Base-by-base conservation (phyloP, 495 filamentous ascomycete genomes). In the Penicillium argentinense region DNA sequence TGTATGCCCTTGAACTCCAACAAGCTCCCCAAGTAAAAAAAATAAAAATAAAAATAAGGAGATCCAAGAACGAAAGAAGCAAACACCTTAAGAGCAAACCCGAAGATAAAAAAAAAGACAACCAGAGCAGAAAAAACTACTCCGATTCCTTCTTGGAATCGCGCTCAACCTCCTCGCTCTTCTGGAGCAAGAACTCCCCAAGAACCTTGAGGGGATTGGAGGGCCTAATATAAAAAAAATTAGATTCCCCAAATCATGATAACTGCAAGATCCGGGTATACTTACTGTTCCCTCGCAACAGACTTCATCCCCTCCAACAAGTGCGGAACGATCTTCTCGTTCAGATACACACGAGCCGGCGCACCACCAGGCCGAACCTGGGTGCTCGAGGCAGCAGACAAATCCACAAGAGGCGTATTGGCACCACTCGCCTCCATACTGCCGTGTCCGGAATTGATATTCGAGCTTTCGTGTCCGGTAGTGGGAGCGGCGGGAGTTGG, bases 261-360 rank as follows among this genome's bases (percentile, higher is more conserved):
- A 9, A 14, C 6, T 30, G 17, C 1, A 37, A 9, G 4, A 36
- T 42, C 25, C n/a, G 28, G 19, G 14, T 17, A n/a, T 14, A 55
- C 88, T 63, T 71, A 95, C 91, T 91, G 88, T 38, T 91, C 84
- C 49, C 80, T 82, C 3, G 87, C 88, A 26, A 98, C 53, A 53
- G 78, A 70, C 76, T 96, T 97, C 90, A 98, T 91, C 5, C 88
- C 93, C 56, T 97, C 91, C 25, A 98, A 64, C 51, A 98, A 60
- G 42, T 84, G 80, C 6, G 84, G 86, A 12, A 91, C 92, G 43
- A 98, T 81, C 60, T 90, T 91, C 60, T 83, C 75, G 56, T 97
- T 97, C 64, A 98, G 70, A 68, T 96, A 98, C 48, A 87, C 82
- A 24, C 93, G 79, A 3, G 89, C 87, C 4, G 91, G 89, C 1